Evolutionary conservation across 2,329 filamentous ascomycete genomes (phyloP), one percentile per base, ranked within the genome.

Genomic region (Pseudopyrenochaeta lycopersici): DNA sequence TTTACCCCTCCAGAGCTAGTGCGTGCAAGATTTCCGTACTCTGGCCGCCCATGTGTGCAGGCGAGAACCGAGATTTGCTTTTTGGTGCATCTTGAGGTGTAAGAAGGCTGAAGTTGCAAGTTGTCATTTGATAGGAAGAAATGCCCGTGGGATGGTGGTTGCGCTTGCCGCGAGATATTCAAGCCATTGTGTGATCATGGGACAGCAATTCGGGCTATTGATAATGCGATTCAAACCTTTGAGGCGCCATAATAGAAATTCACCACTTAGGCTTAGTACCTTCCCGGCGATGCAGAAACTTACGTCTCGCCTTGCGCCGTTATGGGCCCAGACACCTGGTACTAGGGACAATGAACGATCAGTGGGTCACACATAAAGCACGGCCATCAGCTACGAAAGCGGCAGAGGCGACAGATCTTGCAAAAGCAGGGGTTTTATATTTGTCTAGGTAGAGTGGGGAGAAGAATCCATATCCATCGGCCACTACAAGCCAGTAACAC

Each of bases 1-100:
- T 46, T 62, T 64, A 12, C 61, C 47, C 29, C 2, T 32, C 46
- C 23, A 10, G 58, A 56, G 30, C 46, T 58, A 49, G 63, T 42
- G 40, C 15, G 36, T 40, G 49, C 52, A 40, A 54, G 30, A 38
- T 46, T 36, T 49, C 53, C 52, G 39, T 52, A 60, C 57, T 63
- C 52, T 61, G 56, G 58, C 56, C 46, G 49, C 51, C 45, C 38
- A 6, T 7, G 6, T 7, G 32, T 21, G 27, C 30, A 42, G 41
- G 53, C 61, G 51, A 56, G 54, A 39, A 30, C 56, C 60, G 65
- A 52, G 48, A 31, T 56, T 64, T 57, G 60, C 56, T 64, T 70
- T 65, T 71, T 54, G n/a, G n/a, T 45, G 46, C 43, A 27, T 21
- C 12, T 14, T 43, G 46, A 17, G 17, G 7, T 32, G 31, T 3